A percentile compares a stretch with the other conserved stretches of the same genome.
Conservation (phyloP, 257 asterid genomes). For the Solanum clarkiae region DNA sequence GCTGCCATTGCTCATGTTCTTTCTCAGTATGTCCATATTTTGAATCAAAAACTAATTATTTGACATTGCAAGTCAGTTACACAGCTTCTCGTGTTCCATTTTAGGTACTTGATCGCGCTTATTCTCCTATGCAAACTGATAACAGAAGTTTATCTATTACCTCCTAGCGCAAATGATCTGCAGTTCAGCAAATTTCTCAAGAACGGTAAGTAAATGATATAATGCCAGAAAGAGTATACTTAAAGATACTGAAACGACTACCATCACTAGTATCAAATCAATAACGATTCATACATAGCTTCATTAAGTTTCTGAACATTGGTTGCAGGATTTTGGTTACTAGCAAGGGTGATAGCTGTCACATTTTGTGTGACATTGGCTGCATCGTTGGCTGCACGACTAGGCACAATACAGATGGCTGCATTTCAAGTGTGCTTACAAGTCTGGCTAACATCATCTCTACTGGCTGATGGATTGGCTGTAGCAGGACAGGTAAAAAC, state of each 20-base stretch:
- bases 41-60: neutral
- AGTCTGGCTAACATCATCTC: conserved; percentile 88
- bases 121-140: conserved; percentile 54
- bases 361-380: conserved; percentile 86
- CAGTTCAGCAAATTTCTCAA: conserved; percentile 70
- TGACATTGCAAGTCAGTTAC: neutral
- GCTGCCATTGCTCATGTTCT: conserved; percentile 98
- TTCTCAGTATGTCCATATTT: conserved; percentile 54
- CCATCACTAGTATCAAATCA: neutral
- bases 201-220: conserved; percentile 34
- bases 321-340: conserved; percentile 40
- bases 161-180: conserved; percentile 64
- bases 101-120: conserved; percentile 64
- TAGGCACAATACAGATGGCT: conserved; percentile 84
- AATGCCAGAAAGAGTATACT: neutral
- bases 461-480: conserved; percentile 94
- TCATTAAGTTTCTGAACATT: neutral
- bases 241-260: neutral
- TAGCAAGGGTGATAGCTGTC: conserved; percentile 78
- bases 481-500: conserved; percentile 90
- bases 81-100: neutral
- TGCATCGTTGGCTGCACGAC: conserved; percentile 84
- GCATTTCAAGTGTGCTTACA: conserved; percentile 92
- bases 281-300: neutral
- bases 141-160: conserved; percentile 55